A percentile compares a stretch with the other conserved stretches of the same genome.
These are phyloP conservation scores for Serendipita indica DNA, from an alignment of 768 basidiomycete species.

Conservation along the genomic window DNA sequence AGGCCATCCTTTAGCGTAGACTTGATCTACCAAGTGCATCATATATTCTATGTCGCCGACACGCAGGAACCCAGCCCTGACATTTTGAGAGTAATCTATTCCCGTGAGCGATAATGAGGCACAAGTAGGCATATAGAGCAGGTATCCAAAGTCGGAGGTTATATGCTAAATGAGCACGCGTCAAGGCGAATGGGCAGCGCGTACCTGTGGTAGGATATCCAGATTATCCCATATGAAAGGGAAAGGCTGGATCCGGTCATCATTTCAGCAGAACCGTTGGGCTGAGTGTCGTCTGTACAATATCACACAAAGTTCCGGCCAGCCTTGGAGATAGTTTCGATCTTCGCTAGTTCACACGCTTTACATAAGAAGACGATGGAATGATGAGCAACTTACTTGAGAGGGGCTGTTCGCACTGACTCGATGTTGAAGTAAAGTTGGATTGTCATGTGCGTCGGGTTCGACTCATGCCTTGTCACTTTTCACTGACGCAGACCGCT, in stretches of 20 bases:
- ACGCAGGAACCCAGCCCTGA: conserved; percentile 85
- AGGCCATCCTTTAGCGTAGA: conserved; percentile 69
- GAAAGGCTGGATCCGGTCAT: conserved; percentile 95
- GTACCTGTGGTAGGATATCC: conserved; percentile 97
- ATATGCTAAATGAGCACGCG: conserved; percentile 27
- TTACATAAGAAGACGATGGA: conserved; percentile 27
- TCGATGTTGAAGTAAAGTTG: conserved; percentile 82
- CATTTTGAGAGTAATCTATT: conserved; percentile 73
- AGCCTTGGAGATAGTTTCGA: conserved; percentile 85
- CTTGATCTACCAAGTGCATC: conserved; percentile 77
- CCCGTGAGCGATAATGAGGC: conserved; percentile 78
- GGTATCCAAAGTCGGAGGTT: conserved; percentile 98
- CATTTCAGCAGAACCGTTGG: conserved; percentile 91
- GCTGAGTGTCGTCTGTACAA: conserved; percentile 79
- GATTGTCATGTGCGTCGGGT: conserved; percentile 80
- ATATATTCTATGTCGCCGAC: conserved; percentile 97
- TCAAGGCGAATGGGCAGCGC: conserved; percentile 19
- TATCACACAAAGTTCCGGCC: conserved; percentile 93
- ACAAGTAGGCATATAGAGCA: conserved; percentile 75
- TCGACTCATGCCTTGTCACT: neutral
- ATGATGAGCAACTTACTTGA: conserved; percentile 4
- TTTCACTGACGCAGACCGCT: neutral
- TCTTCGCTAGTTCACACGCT: conserved; percentile 95
- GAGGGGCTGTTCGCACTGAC: too few relatives aligned
- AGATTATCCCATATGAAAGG: conserved; percentile 71